These are phyloP conservation scores for Exophiala phaeomuriformis DNA, from an alignment of 2,329 filamentous ascomycete species.

Conservation along the genomic window DNA sequence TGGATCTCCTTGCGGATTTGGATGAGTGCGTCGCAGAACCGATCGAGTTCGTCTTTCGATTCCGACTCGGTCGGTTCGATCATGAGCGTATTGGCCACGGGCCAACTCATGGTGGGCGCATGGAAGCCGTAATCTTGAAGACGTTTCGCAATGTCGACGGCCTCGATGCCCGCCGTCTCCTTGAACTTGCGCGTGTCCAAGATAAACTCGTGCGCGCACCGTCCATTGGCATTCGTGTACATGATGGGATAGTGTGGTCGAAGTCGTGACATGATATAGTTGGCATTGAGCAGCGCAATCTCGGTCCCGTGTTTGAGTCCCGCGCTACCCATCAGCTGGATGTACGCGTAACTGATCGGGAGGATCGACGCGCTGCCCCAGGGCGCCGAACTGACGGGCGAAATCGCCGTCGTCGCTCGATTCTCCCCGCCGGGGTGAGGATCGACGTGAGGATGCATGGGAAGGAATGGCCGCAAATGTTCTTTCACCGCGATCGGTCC, in stretches of 20 bases:
- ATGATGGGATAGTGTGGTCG: slow-evolving; percentile 80
- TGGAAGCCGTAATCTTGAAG: slow-evolving; percentile 97
- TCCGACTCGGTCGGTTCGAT: slow-evolving; percentile 96
- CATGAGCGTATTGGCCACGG: slow-evolving; percentile 91
- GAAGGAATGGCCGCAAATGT: slow-evolving; percentile 69
- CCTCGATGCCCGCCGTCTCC: slow-evolving; percentile 74
- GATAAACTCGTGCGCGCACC: slow-evolving; percentile 96
- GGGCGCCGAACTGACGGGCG: slow-evolving; percentile 70
- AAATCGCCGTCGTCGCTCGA: slow-evolving; percentile 45
- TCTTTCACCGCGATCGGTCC: slow-evolving; percentile 87
- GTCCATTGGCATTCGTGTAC: slow-evolving; percentile 83
- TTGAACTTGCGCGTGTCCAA: slow-evolving; percentile 81
- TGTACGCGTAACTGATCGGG: slow-evolving; percentile 91
- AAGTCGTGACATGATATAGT: slow-evolving; percentile 87
- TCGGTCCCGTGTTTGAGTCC: slow-evolving; percentile 86
- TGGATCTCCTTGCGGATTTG: slow-evolving; percentile 78
- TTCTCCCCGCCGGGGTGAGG: slow-evolving; percentile 26
- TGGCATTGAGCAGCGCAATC: slow-evolving; percentile 89
- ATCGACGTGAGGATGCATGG: slow-evolving; percentile 58
- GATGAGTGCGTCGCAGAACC: slow-evolving; percentile 85
- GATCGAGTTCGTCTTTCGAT: slow-evolving; percentile 83
- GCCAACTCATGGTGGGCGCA: slow-evolving; percentile 94
- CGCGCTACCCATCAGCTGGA: slow-evolving; percentile 79
- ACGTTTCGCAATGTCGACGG: slow-evolving; percentile 91
- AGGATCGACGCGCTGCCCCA: slow-evolving; percentile 88